Percentiles rank a stretch among this genome's conserved stretches.
These are phyloP conservation scores for Byssoonygena ceratinophila DNA, from an alignment of 2,329 filamentous ascomycete species.

Conservation along the genomic window DNA sequence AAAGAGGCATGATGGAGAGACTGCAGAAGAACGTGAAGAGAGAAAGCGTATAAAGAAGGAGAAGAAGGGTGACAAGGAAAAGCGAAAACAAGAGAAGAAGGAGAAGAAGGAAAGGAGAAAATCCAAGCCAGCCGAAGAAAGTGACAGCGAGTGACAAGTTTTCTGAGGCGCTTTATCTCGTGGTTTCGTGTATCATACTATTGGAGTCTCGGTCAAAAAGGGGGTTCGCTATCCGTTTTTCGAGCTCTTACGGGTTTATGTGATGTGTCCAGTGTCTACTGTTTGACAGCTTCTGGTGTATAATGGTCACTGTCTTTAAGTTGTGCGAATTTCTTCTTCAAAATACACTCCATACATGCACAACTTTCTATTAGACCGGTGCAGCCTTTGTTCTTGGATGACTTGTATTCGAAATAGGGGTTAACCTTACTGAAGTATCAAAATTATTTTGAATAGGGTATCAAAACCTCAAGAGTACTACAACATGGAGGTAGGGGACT, in stretches of 20 bases:
- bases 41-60: conserved; percentile 58
- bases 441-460: too few species aligned
- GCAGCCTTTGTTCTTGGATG: too few species aligned
- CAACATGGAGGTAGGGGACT: neutral
- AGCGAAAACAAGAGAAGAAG: conserved; percentile 47
- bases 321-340: neutral
- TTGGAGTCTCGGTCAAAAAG: conserved; percentile 34
- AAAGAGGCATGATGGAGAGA: conserved; percentile 48
- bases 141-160: conserved; percentile 33
- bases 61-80: conserved; percentile 50
- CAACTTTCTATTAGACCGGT: too few species aligned
- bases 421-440: too few species aligned
- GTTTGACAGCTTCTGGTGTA: neutral
- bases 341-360: neutral
- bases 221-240: conserved; percentile 3
- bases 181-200: conserved; percentile 35
- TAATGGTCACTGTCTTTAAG: neutral
- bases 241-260: neutral
- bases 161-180: conserved; percentile 10
- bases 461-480: too few species aligned
- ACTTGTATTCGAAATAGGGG: too few species aligned
- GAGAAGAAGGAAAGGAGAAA: conserved; percentile 51
- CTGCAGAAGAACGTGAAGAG: conserved; percentile 44
- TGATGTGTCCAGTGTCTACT: neutral
- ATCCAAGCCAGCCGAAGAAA: conserved; percentile 58